Percentiles rank a stretch among this genome's conserved stretches.
Conservation (phyloP, 805 yeast genomes). For the Saccharomycopsis amapae region DNA sequence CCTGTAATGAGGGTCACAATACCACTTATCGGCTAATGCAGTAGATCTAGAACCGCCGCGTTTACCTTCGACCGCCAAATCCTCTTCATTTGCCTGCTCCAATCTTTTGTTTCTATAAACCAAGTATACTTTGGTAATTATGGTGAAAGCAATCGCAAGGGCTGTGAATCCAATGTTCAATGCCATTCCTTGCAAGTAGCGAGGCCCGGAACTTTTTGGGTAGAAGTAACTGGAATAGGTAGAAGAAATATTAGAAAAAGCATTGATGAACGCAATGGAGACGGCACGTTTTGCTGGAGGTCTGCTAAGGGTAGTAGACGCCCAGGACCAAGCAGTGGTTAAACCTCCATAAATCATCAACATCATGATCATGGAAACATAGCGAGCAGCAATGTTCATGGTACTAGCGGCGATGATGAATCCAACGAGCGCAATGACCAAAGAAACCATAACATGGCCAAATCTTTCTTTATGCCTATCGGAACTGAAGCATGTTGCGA, state of each 20-base stretch:
- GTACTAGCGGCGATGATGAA: constrained; percentile 45
- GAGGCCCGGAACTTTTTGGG: constrained; percentile 39
- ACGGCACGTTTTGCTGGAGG: constrained; percentile 56
- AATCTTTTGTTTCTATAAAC: constrained; percentile 10
- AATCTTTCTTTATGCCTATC: constrained; percentile 49
- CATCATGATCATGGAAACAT: constrained; percentile 53
- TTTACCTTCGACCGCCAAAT: constrained; percentile 13
- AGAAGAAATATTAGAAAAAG: constrained; percentile 48
- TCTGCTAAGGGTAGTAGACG: constrained; percentile 48
- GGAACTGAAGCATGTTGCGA: constrained; percentile 48
- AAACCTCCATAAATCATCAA: constrained; percentile 48
- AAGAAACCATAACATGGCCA: constrained; percentile 40
- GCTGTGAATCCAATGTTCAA: constrained; percentile 43
- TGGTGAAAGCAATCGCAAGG: constrained; percentile 35
- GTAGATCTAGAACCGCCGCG: constrained; percentile 7
- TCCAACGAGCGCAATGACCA: constrained; percentile 35
- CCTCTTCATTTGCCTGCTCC: constrained; percentile 13
- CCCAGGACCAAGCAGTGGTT: constrained; percentile 47
- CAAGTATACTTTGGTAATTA: constrained; percentile 34
- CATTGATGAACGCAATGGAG: constrained; percentile 50
- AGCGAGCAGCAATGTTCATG: constrained; percentile 47
- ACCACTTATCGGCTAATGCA: constrained; percentile 14
- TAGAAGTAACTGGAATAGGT: constrained; percentile 50
- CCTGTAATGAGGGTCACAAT: constrained; percentile 17
- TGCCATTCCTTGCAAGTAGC: constrained; percentile 39